Evolutionary conservation across 2,329 filamentous ascomycete species (phyloP), one percentile per base, ranked within the genome.

Genomic region (Chaetomium sp.): DNA sequence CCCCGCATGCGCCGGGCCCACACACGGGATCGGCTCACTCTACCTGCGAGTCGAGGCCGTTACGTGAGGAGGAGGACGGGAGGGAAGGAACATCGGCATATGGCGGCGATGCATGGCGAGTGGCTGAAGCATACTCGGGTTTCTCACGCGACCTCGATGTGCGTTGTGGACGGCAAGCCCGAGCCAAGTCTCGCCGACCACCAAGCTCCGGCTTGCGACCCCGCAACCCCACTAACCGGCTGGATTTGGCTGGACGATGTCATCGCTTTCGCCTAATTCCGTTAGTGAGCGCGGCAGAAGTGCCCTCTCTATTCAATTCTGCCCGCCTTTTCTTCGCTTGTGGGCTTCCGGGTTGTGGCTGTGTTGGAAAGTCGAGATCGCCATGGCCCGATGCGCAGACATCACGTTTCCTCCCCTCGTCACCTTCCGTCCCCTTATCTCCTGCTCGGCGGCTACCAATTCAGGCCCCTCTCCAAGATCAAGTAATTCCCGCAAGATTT

Each of bases 161-260:
- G 63, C 63, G 57, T 56, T 45, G 51, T 57, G 53, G 54, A 38
- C 47, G 59, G 47, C 23, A 42, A 23, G 31, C 55, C 47, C 42
- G 23, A 31, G 45, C 51, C 23, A 12, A 38, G 23, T n/a, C 27
- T 42, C 57, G 51, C 57, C 42, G 57, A 57, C 12, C 13, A 50
- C 29, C 42, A 5, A 57, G 33, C 54, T 33, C 29, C 64, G 33
- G 59, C 25, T n/a, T 42, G 33, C 23, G 53, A 68, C 70, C 70
- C 68, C 67, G 70, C 69, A 60, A 70, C 69, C 70, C 69, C 70
- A 67, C 70, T 64, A 66, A 47, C 25, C 31, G 42, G 53, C 66
- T 64, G 47, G 56, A 62, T 65, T 50, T 59, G 63, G 67, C 61
- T 60, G 57, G 63, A 68, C 63, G 61, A 65, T 69, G 67, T 68